Conservation (phyloP, 192 early-diverging fungal species). For the Geranomyces variabilis region DNA sequence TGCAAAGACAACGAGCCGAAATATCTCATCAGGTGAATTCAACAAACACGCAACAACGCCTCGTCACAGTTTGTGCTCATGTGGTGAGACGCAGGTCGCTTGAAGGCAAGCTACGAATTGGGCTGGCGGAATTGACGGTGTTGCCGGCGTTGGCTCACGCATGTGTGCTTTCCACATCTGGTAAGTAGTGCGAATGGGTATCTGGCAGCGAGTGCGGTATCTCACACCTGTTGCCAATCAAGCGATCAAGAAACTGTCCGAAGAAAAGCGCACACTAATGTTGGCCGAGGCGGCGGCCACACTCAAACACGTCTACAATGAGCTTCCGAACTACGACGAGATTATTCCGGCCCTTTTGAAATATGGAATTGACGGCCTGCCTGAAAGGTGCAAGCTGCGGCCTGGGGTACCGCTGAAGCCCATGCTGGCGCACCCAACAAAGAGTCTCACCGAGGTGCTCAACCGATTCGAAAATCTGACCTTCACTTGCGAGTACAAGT, state of each 20-base stretch:
- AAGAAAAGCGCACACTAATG: slow-evolving; percentile 50
- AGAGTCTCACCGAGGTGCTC: slow-evolving; percentile 87
- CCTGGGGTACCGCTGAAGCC: slow-evolving; percentile 97
- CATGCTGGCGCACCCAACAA: slow-evolving; percentile 99
- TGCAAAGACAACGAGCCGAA: slow-evolving; percentile 83
- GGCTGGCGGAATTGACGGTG: slow-evolving; percentile 92
- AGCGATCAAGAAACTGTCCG: slow-evolving; percentile 38
- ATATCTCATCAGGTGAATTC: slow-evolving; percentile 73
- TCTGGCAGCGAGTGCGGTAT: neutral
- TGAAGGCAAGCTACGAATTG: slow-evolving; percentile 95
- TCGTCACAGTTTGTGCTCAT: too few species aligned
- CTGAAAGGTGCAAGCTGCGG: slow-evolving; percentile 82
- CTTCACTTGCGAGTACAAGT: slow-evolving; percentile 99
- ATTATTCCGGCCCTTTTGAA: slow-evolving; percentile 87
- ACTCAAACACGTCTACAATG: slow-evolving; percentile 74
- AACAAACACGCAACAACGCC: too few species aligned
- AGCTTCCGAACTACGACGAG: slow-evolving; percentile 90
- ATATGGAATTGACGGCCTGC: slow-evolving; percentile 69
- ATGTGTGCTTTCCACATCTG: slow-evolving; percentile 61
- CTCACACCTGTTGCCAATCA: too few species aligned
- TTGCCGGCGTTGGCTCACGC: slow-evolving; percentile 88
- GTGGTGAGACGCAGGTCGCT: slow-evolving; percentile 62
- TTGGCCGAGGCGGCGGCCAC: slow-evolving; percentile 54
- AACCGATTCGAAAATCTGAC: slow-evolving; percentile 88
- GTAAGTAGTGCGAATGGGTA: slow-evolving; percentile 30